Percentiles rank a stretch among this genome's conserved stretches.
Evolutionary conservation across 2,329 filamentous ascomycete species (phyloP).

Genomic region (Lecanicillium sp.): DNA sequence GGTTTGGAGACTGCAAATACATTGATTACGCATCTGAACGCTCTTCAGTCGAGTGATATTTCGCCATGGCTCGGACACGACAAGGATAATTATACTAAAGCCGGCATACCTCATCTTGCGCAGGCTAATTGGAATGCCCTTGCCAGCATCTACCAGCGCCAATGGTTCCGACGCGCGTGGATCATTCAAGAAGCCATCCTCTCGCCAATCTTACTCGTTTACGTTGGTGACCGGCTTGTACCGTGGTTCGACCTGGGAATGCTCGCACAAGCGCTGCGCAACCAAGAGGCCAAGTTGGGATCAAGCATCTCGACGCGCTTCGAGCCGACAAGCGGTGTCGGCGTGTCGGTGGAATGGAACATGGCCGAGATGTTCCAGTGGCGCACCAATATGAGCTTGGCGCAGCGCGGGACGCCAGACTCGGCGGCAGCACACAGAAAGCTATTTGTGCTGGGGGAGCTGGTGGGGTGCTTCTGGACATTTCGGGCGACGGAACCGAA

Average conservation of each 20-base stretch:
- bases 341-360: conserved; percentile 22
- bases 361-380: conserved; percentile 22
- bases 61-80: conserved; percentile 19
- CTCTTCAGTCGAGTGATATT: conserved; percentile 18
- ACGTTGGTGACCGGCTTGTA: conserved; percentile 18
- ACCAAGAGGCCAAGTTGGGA: conserved; percentile 17
- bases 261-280: conserved; percentile 18
- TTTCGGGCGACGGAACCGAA: conserved; percentile 21
- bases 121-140: conserved; percentile 17
- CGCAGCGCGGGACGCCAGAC: background rate
- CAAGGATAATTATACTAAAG: conserved; percentile 18
- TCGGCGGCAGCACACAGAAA: conserved; percentile 9
- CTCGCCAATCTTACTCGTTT: conserved; percentile 20
- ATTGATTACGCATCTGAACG: conserved; percentile 13
- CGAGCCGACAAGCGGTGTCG: conserved; percentile 17
- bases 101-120: conserved; percentile 17
- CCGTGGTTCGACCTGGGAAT: conserved; percentile 17
- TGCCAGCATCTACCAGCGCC: conserved; percentile 21
- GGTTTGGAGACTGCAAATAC: conserved; percentile 17
- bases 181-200: conserved; percentile 25
- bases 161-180: conserved; percentile 26
- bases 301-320: conserved; percentile 15
- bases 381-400: conserved; percentile 13
- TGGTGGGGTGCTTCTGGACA: conserved; percentile 21
- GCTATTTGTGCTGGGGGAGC: conserved; percentile 16